phyloP scores from a whole-genome alignment of 805 yeast species.

The Metschnikowia cubensis region DNA sequence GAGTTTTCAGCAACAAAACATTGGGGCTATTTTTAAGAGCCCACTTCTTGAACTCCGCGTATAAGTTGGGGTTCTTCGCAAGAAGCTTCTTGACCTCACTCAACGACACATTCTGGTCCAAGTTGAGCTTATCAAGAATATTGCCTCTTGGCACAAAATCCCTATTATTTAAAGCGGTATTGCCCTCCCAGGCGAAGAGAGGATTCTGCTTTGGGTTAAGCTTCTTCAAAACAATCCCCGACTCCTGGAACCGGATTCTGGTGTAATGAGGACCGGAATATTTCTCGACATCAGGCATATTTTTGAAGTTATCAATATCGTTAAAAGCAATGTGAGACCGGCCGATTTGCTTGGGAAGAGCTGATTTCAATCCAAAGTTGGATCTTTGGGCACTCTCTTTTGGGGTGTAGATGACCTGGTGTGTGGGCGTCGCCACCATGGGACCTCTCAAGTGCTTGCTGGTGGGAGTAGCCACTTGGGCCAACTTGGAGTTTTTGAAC shows the following conservation, averaged over 20 bases:
- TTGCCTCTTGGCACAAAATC: slow-evolving; percentile 21
- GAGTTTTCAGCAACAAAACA: slow-evolving; percentile 23
- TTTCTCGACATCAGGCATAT: slow-evolving; percentile 69
- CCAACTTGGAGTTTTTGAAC: slow-evolving; percentile 38
- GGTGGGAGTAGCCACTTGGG: slow-evolving; percentile 44
- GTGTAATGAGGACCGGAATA: slow-evolving; percentile 57
- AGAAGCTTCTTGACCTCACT: slow-evolving; percentile 31
- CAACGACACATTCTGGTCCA: slow-evolving; percentile 25
- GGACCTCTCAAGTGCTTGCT: slow-evolving; percentile 28
- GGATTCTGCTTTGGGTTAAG: slow-evolving; percentile 34
- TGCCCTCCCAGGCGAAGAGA: slow-evolving; percentile 35
- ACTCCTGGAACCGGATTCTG: slow-evolving; percentile 63
- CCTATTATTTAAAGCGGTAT: slow-evolving; percentile 17
- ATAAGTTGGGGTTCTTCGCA: slow-evolving; percentile 42
- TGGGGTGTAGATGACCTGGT: slow-evolving; percentile 69
- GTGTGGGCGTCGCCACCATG: slow-evolving; percentile 49
- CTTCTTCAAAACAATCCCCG: slow-evolving; percentile 48
- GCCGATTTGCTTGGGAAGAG: slow-evolving; percentile 60
- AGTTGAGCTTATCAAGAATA: slow-evolving; percentile 30
- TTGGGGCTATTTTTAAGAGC: slow-evolving; percentile 48
- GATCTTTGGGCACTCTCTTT: slow-evolving; percentile 59
- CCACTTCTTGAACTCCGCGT: slow-evolving; percentile 54
- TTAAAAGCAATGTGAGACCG: slow-evolving; percentile 58
- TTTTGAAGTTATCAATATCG: slow-evolving; percentile 62
- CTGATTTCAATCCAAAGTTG: slow-evolving; percentile 72